Evolutionary conservation across 495 filamentous ascomycete species (phyloP).

Genomic region (Podospora appendiculata): DNA sequence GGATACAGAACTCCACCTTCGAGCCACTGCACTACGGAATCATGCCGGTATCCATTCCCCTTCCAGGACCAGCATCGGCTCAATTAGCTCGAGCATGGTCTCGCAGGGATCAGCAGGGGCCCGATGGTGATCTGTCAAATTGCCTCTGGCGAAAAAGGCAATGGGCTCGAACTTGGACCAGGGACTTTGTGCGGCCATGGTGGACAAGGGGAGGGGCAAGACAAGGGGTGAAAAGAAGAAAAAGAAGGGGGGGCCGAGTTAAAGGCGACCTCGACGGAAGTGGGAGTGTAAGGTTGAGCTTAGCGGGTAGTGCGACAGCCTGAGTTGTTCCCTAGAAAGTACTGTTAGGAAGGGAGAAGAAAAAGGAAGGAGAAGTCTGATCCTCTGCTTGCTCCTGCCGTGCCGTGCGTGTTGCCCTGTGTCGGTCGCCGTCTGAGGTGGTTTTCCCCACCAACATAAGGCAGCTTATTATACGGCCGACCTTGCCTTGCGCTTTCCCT

Average conservation of each 20-base stretch:
- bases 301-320: no score
- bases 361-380: not conserved
- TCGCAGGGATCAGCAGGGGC: constrained; percentile 25
- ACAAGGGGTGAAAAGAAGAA: constrained; percentile 3
- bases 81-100: constrained; percentile 9
- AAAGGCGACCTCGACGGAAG: not conserved
- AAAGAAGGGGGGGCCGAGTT: not conserved
- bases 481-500: no score
- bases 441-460: not conserved
- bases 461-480: no score
- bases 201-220: not conserved
- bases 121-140: constrained; percentile 26
- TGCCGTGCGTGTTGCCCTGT: no score
- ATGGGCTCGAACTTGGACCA: constrained; percentile 9
- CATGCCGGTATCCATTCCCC: not conserved
- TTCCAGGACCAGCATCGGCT: constrained; percentile 9
- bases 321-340: no score
- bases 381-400: not conserved
- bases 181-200: constrained; percentile 1
- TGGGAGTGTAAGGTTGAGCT: no score
- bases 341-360: not conserved
- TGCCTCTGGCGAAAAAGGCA: constrained; percentile 21
- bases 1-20: not conserved
- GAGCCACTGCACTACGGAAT: not conserved
- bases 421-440: no score